phyloP scores from a whole-genome alignment of 192 early-diverging fungal genomes.

The Coemansia sp. region DNA sequence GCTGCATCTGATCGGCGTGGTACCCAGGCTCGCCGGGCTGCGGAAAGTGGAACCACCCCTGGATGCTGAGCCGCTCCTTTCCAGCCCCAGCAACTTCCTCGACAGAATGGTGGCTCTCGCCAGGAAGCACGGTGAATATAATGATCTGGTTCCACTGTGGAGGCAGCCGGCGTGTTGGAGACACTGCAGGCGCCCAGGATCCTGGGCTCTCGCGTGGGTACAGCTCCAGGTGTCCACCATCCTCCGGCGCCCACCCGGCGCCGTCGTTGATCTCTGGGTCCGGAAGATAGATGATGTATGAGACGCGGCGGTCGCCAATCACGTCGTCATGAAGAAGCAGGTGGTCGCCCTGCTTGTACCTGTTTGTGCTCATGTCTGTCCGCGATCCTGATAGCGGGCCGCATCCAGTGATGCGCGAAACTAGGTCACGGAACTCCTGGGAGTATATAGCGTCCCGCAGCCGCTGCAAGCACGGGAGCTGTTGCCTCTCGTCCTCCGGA shows the following conservation, averaged over 20 bases:
- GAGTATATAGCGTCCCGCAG: slow-evolving; percentile 78
- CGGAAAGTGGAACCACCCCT: slow-evolving; percentile 80
- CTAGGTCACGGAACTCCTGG: slow-evolving; percentile 66
- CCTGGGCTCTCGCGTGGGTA: slow-evolving; percentile 64
- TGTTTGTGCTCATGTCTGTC: slow-evolving; percentile 75
- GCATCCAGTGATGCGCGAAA: slow-evolving; percentile 67
- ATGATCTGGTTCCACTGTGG: slow-evolving; percentile 78
- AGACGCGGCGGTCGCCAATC: slow-evolving; percentile 73
- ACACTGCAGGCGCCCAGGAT: slow-evolving; percentile 60
- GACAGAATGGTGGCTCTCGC: slow-evolving; percentile 77
- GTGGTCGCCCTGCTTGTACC: slow-evolving; percentile 70
- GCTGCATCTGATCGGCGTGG: slow-evolving; percentile 50
- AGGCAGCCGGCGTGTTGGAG: slow-evolving; percentile 58
- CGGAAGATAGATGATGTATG: slow-evolving; percentile 76
- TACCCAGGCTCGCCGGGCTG: slow-evolving; percentile 72
- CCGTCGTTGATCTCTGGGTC: slow-evolving; percentile 55
- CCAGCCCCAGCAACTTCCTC: slow-evolving; percentile 65
- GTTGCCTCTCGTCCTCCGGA: slow-evolving; percentile 54
- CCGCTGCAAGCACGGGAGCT: slow-evolving; percentile 58
- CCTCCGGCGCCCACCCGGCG: slow-evolving; percentile 58
- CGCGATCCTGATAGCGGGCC: slow-evolving; percentile 66
- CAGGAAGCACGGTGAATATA: slow-evolving; percentile 77
- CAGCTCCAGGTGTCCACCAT: slow-evolving; percentile 77
- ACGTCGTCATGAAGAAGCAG: slow-evolving; percentile 81
- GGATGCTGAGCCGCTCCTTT: slow-evolving; percentile 62